phyloP scores from a whole-genome alignment of 2,329 filamentous ascomycete genomes.

The Venturia carpophila region DNA sequence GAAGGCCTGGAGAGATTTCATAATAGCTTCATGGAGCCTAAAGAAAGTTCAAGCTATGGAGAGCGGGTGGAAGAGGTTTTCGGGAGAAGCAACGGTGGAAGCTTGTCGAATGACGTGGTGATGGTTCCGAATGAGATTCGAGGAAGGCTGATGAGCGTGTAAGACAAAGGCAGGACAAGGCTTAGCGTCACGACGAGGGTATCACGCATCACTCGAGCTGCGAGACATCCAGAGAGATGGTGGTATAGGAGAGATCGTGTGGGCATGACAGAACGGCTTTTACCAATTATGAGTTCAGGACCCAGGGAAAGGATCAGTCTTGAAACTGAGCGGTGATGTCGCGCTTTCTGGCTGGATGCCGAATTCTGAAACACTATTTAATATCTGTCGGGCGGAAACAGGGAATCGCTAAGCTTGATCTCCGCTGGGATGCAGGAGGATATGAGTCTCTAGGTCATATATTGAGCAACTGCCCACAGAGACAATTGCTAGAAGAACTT shows the following conservation, averaged over 20 bases:
- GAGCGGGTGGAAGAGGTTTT: neutral
- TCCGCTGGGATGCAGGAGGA: neutral
- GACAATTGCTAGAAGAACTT: neutral
- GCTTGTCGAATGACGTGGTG: neutral
- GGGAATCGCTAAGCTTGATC: neutral
- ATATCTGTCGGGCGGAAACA: neutral
- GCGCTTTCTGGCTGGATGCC: neutral
- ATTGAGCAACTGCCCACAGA: neutral
- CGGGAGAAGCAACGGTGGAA: neutral
- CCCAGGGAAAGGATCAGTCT: neutral
- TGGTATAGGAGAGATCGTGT: neutral
- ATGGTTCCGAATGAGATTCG: conserved; percentile 6
- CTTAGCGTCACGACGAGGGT: neutral
- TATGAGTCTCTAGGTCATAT: neutral
- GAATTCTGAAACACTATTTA: neutral
- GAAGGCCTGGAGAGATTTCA: neutral
- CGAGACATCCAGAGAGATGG: neutral
- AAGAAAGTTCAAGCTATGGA: neutral
- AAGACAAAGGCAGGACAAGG: conserved; percentile 7
- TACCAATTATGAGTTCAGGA: neutral
- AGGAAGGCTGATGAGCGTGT: conserved; percentile 6
- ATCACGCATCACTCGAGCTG: neutral
- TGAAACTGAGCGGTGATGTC: neutral
- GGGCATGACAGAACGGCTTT: too few relatives aligned
- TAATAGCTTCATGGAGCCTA: neutral